Evolutionary conservation across 179 eudicot genomes (phyloP).

Genomic region (Spergularia azorica): DNA sequence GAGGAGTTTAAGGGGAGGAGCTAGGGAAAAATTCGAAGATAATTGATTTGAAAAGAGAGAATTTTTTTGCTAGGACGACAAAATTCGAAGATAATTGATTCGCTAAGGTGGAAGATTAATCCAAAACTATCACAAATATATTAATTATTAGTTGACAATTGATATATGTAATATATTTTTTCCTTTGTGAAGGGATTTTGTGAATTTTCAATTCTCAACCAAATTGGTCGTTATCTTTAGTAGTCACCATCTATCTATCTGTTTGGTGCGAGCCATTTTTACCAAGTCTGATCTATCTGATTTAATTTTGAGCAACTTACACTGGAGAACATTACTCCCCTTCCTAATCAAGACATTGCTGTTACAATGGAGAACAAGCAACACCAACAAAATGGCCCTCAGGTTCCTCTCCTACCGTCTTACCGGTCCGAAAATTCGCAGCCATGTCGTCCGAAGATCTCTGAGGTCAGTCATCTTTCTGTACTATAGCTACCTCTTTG

Average conservation of each 20-base stretch:
- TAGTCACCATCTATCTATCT: conserved; percentile 17
- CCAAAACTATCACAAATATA: background rate
- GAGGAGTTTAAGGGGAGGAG: conserved; percentile 7
- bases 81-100: background rate
- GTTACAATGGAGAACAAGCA: conserved; percentile 21
- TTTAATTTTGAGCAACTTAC: background rate
- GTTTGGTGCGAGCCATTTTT: conserved; percentile 14
- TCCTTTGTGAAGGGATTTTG: no score
- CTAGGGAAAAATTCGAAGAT: background rate
- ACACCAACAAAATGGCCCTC: conserved; percentile 2
- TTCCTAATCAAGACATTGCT: background rate
- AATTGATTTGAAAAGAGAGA: background rate
- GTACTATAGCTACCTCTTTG: background rate
- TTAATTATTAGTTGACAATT: background rate
- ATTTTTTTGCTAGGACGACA: background rate
- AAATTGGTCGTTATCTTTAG: conserved; percentile 5
- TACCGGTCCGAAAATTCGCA: background rate
- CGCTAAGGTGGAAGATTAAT: conserved; percentile 11
- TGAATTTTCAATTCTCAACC: background rate
- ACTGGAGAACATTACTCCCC: conserved; percentile 20
- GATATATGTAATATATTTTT: no score
- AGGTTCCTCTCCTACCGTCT: conserved; percentile 27
- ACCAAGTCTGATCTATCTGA: conserved; percentile 1
- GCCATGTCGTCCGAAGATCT: background rate
- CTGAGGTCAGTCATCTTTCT: conserved; percentile 21